Conservation (phyloP, 768 basidiomycete species). For the Pulveroboletus sp. region DNA sequence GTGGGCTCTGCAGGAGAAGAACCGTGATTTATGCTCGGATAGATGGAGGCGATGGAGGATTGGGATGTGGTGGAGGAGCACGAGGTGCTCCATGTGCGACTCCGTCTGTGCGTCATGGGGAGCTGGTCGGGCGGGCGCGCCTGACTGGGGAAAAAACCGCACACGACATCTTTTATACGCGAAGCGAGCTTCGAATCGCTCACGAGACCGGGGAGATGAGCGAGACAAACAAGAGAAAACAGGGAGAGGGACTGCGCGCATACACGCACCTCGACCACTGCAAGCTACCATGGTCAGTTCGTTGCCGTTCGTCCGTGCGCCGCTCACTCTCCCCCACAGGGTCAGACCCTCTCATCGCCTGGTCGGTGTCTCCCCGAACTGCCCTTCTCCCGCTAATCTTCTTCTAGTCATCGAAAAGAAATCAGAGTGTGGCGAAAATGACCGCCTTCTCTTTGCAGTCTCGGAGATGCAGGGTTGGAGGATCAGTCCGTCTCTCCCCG, state of each 20-base stretch:
- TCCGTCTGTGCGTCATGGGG: constrained; percentile 5
- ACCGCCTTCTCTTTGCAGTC: constrained; percentile 67
- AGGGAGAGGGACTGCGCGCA: constrained; percentile 14
- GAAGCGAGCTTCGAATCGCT: constrained; percentile 3
- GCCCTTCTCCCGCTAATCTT: constrained; percentile 13
- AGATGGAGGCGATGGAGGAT: constrained; percentile 24
- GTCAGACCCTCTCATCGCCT: constrained; percentile 83
- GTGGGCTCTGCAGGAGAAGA: constrained; percentile 22
- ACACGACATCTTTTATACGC: constrained; percentile 28
- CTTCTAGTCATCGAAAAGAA: constrained; percentile 74
- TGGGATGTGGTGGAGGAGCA: constrained; percentile 22
- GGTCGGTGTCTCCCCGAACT: constrained; percentile 41
- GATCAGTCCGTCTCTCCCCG: constrained; percentile 66
- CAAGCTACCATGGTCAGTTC: constrained; percentile 23
- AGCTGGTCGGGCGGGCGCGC: too few species aligned
- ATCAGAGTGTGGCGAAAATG: constrained; percentile 68
- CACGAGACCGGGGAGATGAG: neutral
- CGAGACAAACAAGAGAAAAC: constrained; percentile 35
- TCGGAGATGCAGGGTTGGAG: constrained; percentile 99
- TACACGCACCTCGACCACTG: constrained; percentile 4
- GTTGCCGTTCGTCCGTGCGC: too few species aligned
- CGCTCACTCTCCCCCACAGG: constrained; percentile 41
- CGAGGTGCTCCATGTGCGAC: constrained; percentile 20
- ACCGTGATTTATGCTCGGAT: constrained; percentile 18
- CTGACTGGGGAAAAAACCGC: constrained; percentile 14